These are phyloP conservation scores for Polymyxa betae DNA, from an alignment of 208 protist genomes.

Conservation along the genomic window DNA sequence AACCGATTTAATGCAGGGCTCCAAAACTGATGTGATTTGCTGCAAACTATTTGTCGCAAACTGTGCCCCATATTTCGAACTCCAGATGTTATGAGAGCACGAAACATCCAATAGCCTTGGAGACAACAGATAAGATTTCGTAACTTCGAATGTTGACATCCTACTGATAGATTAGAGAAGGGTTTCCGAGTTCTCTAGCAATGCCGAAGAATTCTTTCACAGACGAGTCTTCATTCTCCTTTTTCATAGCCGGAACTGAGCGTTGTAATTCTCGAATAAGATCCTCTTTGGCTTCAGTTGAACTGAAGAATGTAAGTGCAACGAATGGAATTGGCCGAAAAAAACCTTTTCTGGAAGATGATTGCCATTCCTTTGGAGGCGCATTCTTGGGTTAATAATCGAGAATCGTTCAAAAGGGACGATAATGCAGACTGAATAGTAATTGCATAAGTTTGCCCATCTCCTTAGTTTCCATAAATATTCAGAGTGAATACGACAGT, in stretches of 20 bases:
- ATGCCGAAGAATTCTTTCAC: neutral
- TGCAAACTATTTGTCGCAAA: neutral
- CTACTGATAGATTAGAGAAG: neutral
- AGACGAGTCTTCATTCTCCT: neutral
- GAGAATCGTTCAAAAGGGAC: neutral
- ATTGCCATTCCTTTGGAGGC: neutral
- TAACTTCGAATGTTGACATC: neutral
- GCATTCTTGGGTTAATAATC: neutral
- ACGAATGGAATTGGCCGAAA: no score
- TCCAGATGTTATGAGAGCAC: neutral
- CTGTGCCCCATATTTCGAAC: neutral
- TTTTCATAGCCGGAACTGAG: neutral
- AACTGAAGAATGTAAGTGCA: no score
- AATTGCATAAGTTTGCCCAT: neutral
- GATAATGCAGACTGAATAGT: neutral
- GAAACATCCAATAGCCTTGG: neutral
- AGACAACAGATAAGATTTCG: neutral
- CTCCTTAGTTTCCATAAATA: no score
- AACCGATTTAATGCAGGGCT: neutral
- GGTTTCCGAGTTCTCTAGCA: neutral
- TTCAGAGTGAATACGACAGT: no score
- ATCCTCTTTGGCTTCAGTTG: neutral
- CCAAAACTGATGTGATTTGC: neutral
- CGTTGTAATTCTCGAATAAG: neutral
- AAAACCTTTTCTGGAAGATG: neutral